Percentiles rank a stretch among this genome's conserved stretches.
phyloP scores from a whole-genome alignment of 805 yeast genomes.

The Saccharomycopsis fermentans region DNA sequence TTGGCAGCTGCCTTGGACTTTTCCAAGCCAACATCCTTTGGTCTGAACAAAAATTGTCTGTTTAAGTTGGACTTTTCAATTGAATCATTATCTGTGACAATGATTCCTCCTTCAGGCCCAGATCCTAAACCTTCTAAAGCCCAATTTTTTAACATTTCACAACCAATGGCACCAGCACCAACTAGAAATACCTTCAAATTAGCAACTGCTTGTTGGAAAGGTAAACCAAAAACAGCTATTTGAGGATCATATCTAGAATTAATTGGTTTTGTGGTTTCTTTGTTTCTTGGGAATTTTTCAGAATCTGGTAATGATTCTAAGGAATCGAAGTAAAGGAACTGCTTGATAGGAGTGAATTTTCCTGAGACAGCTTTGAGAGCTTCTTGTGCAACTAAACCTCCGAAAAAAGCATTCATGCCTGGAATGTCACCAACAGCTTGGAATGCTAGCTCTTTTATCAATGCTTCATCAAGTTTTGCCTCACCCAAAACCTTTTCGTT shows the following conservation, averaged over 20 bases:
- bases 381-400: slow-evolving; percentile 95
- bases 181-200: slow-evolving; percentile 82
- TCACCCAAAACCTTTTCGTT: slow-evolving; percentile 44
- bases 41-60: slow-evolving; percentile 91
- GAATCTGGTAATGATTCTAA: slow-evolving; percentile 75
- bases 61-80: slow-evolving; percentile 94
- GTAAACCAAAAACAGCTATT: slow-evolving; percentile 85
- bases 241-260: slow-evolving; percentile 88
- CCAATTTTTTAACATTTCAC: slow-evolving; percentile 98
- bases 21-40: slow-evolving; percentile 85
- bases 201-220: slow-evolving; percentile 61
- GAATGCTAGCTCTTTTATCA: slow-evolving; percentile 63
- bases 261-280: slow-evolving; percentile 61
- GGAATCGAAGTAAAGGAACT: slow-evolving; percentile 88
- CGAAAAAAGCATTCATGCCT: slow-evolving; percentile 78
- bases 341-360: slow-evolving; percentile 88
- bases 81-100: slow-evolving; percentile 86
- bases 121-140: slow-evolving; percentile 93
- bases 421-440: slow-evolving; percentile 92
- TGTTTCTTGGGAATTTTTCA: slow-evolving; percentile 49
- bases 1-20: slow-evolving; percentile 85
- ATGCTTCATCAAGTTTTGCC: slow-evolving; percentile 44
- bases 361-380: slow-evolving; percentile 92
- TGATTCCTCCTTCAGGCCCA: slow-evolving; percentile 78
- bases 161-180: slow-evolving; percentile 98